Evolutionary conservation across 1,284 basidiomycete genomes (phyloP), one percentile per base, ranked within the genome.

Genomic region (Takashimella koratensis): DNA sequence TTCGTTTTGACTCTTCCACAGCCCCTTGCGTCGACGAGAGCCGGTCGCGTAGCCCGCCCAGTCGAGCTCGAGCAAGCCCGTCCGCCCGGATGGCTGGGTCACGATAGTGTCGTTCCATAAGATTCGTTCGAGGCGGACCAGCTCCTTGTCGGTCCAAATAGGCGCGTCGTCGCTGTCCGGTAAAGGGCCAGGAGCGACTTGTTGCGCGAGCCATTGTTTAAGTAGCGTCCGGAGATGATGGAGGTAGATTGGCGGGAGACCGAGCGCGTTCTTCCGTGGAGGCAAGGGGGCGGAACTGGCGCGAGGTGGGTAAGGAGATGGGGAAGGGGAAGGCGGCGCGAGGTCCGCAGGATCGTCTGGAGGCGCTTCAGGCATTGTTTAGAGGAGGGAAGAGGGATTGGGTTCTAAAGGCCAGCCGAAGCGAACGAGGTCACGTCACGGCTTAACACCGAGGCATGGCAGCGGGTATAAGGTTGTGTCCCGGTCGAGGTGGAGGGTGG

Each of bases 191-290:
- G 39, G 36, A 0, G 13, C 22, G 25, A 50, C 13, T 47, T 70
- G 68, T 42, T 68, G 66, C 19, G 49, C 49, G 13, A 70, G 57
- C 63, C 65, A 70, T 56, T 70, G 68, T 44, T 56, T 62, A 1
- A 67, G 47, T 13, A 70, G 52, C 5, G 50, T 30, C 5, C 58
- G 52, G 2, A 70, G 58, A 45, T 68, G 65, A 13, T 40, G 24
- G 42, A 66, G 51, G 41, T 68, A 67, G 3, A 54, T 57, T 2
- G 67, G 66, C 2, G 67, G 67, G 3, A 70, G 58, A 24, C 64
- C 63, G 4, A 47, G 46, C 0, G 45, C 49, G 47, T 67, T 62
- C 48, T 63, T 64, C 1, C 64, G 52, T 12, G 65, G 64, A 13
- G 64, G 58, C 22, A 63, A 52, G 21, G 65, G 65, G 12, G 63